Evolutionary conservation across 2,329 filamentous ascomycete genomes (phyloP), one percentile per base, ranked within the genome.

Genomic region (Colletotrichum sp.): DNA sequence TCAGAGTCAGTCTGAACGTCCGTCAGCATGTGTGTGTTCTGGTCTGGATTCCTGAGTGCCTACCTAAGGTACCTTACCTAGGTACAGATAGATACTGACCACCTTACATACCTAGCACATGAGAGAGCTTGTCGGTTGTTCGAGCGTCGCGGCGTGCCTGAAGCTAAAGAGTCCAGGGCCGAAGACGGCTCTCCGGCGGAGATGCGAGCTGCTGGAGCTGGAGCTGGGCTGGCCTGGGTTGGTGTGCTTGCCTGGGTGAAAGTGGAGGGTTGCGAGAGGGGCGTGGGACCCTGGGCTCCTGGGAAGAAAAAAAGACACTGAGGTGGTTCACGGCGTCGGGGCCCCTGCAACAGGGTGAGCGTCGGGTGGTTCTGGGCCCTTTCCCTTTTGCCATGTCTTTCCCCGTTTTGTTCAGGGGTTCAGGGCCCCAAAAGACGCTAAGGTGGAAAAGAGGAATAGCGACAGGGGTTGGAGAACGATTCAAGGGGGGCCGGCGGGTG

Each of bases 371-470:
- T 72, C 69, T 76, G 69, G 72, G 73, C 69, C 63, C 72, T 72
- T 73, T 73, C 73, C 64, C 44, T 65, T 62, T 63, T 69, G 74
- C 74, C 65, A 76, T 73, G 73, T 65, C 70, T 60, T 66, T 69
- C 74, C 74, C 70, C 74, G 59, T 69, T 76, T 60, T 60, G 49
- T 26, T 62, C 70, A 74, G 74, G 74, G 74, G 70, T 69, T 69
- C 34, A 34, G 49, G 62, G 36, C 62, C 64, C 59, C 21, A 72
- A 65, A 39, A 24, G 39, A 64, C 57, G 65, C 74, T 62, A 76
- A 69, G 15, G 71, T 62, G 28, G 65, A 69, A 68, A 65, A 74
- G 74, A 65, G 70, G 57, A 76, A 63, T 68, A 59, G 57, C 63
- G 44, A 49, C 70, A 68, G 55, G 70, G 70, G 70, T 59, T 39